Evolutionary conservation across 225 moss, liverwort and hornwort genomes (phyloP).

Genomic region (Pleurozium schreberi): DNA sequence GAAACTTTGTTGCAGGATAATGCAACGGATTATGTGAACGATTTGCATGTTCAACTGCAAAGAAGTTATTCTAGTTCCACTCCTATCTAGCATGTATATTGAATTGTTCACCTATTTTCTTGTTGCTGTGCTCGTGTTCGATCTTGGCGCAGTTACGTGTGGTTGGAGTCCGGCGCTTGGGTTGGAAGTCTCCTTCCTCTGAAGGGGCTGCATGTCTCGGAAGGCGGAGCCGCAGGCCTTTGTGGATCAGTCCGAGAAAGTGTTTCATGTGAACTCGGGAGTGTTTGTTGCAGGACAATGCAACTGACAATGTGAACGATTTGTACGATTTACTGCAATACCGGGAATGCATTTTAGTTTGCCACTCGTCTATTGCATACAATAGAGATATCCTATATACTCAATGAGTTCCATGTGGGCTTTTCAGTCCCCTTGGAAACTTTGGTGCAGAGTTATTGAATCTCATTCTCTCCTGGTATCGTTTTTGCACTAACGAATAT

Average conservation of each 20-base stretch:
- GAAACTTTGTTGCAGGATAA: no score
- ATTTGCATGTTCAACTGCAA: not conserved
- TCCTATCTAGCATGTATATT: not conserved
- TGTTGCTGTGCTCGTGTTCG: not conserved
- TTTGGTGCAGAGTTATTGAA: not conserved
- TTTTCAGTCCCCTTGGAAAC: not conserved
- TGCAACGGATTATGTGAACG: no score
- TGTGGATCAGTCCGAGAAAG: no score
- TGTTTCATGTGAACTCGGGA: not conserved
- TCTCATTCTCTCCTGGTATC: not conserved
- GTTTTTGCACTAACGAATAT: not conserved
- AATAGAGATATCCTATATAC: not conserved
- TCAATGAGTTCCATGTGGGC: not conserved
- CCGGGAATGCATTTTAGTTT: not conserved
- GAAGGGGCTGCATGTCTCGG: no score
- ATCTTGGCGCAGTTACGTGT: no score
- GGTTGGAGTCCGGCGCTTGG: no score
- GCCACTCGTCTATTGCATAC: not conserved
- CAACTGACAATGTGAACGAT: not conserved
- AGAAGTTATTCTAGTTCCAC: not conserved
- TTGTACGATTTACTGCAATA: not conserved
- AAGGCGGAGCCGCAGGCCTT: no score
- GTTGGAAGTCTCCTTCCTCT: no score
- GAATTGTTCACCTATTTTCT: not conserved
- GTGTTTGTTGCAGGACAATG: not conserved